These are phyloP conservation scores for Fusarium sterilihyphosum DNA, from an alignment of 2,329 filamentous ascomycete species.

Conservation along the genomic window DNA sequence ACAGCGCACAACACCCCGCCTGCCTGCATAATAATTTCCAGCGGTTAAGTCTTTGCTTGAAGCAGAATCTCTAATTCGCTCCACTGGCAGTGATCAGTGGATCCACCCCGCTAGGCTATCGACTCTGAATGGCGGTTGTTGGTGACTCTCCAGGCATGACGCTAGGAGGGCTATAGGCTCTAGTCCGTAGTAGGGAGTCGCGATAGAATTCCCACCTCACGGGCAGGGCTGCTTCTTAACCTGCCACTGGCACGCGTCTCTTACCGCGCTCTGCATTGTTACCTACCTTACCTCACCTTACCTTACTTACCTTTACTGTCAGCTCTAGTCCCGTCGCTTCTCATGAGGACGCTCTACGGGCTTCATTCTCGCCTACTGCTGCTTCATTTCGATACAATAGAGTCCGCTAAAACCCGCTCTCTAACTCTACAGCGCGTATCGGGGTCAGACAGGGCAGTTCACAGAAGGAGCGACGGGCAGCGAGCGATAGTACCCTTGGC, in stretches of 20 bases:
- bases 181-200: constrained; percentile 32
- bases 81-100: constrained; percentile 17
- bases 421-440: background rate
- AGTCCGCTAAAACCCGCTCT: background rate
- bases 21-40: constrained; percentile 21
- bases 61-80: constrained; percentile 23
- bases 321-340: constrained; percentile 12
- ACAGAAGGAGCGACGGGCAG: constrained; percentile 2
- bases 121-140: constrained; percentile 33
- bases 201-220: constrained; percentile 45
- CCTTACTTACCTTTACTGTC: background rate
- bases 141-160: constrained; percentile 34
- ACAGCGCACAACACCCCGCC: constrained; percentile 5
- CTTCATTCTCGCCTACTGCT: constrained; percentile 10
- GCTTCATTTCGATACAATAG: constrained; percentile 17
- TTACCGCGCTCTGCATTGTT: constrained; percentile 28
- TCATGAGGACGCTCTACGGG: constrained; percentile 25
- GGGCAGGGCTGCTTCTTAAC: constrained; percentile 34
- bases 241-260: constrained; percentile 47
- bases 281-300: background rate
- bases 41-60: background rate
- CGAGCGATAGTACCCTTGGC: constrained; percentile 10
- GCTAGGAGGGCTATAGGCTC: constrained; percentile 41
- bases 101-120: constrained; percentile 15
- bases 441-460: background rate